Evolutionary conservation across 2,329 filamentous ascomycete genomes (phyloP).

Genomic region (Parastagonospora nodorum): DNA sequence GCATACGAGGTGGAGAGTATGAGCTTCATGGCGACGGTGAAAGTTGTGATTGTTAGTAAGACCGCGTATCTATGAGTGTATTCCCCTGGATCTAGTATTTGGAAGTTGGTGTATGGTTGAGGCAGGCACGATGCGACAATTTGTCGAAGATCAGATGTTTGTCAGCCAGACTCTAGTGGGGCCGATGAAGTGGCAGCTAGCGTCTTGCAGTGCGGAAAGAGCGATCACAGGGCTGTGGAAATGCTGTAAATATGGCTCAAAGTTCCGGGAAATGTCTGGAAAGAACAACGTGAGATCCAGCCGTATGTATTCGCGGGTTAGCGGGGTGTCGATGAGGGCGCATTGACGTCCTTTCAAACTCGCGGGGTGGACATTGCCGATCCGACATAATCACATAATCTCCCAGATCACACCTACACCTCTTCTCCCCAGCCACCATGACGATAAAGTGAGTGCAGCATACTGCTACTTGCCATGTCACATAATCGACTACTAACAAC

Average conservation of each 20-base stretch:
- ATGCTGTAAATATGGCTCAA: too few relatives aligned
- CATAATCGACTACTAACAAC: conserved; percentile 10
- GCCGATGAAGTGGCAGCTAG: not conserved
- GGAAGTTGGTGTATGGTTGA: not conserved
- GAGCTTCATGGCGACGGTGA: conserved; percentile 68
- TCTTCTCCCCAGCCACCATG: conserved; percentile 47
- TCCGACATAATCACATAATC: conserved; percentile 8
- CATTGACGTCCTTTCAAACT: conserved; percentile 26
- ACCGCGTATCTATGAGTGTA: not conserved
- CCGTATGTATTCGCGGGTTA: not conserved
- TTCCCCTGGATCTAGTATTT: too few relatives aligned
- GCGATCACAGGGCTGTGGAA: not conserved
- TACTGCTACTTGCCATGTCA: not conserved
- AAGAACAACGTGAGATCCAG: not conserved
- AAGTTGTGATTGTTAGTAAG: not conserved
- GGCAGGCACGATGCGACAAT: not conserved
- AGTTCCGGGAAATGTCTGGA: not conserved
- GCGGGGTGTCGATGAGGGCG: conserved; percentile 17
- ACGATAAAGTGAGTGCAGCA: conserved; percentile 58
- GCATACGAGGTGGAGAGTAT: conserved; percentile 84
- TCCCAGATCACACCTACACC: conserved; percentile 13
- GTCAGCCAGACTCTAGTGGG: conserved; percentile 22
- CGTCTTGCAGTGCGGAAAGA: not conserved
- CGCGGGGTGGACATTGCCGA: conserved; percentile 29
- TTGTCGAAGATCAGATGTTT: conserved; percentile 16